Percentiles rank a stretch among this genome's conserved stretches.
These are phyloP conservation scores for Sarcodon sp. DNA, from an alignment of 768 basidiomycete species.

Conservation along the genomic window DNA sequence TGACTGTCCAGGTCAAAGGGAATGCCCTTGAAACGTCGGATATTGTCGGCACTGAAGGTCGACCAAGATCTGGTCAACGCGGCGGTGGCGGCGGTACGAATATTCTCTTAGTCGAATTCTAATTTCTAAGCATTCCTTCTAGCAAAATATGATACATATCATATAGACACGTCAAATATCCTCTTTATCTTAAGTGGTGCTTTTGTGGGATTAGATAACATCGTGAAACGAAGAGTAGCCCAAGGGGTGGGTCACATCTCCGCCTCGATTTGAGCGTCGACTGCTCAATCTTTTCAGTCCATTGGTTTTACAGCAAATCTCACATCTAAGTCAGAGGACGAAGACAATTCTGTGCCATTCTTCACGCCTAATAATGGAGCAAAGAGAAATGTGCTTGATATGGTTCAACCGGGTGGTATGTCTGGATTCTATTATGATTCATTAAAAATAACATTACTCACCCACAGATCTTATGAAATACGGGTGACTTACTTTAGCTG, in stretches of 20 bases:
- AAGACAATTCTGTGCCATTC: slow-evolving; percentile 38
- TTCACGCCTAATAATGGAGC: slow-evolving; percentile 63
- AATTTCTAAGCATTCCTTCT: neutral
- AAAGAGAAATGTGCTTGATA: slow-evolving; percentile 43
- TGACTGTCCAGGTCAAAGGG: slow-evolving; percentile 72
- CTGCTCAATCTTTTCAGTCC: slow-evolving; percentile 35
- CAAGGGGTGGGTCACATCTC: slow-evolving; percentile 55
- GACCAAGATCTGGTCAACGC: slow-evolving; percentile 34
- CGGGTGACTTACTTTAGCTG: slow-evolving; percentile 32
- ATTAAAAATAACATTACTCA: neutral
- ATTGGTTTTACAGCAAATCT: slow-evolving; percentile 73
- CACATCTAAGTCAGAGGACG: slow-evolving; percentile 22
- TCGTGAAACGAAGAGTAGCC: slow-evolving; percentile 68
- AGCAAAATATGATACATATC: slow-evolving; percentile 51
- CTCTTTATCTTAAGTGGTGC: slow-evolving; percentile 94
- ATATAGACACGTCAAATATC: slow-evolving; percentile 82
- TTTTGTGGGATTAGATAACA: slow-evolving; percentile 80
- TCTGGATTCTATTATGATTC: neutral
- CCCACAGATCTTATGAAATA: slow-evolving; percentile 68
- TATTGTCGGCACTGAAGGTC: slow-evolving; percentile 27
- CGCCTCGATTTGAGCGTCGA: neutral
- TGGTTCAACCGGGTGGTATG: slow-evolving; percentile 60
- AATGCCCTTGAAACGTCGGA: slow-evolving; percentile 32
- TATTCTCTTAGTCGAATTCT: neutral
- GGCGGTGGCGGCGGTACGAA: slow-evolving; percentile 2